Conservation (phyloP, 257 asterid genomes). For the Coffea eugenioides region DNA sequence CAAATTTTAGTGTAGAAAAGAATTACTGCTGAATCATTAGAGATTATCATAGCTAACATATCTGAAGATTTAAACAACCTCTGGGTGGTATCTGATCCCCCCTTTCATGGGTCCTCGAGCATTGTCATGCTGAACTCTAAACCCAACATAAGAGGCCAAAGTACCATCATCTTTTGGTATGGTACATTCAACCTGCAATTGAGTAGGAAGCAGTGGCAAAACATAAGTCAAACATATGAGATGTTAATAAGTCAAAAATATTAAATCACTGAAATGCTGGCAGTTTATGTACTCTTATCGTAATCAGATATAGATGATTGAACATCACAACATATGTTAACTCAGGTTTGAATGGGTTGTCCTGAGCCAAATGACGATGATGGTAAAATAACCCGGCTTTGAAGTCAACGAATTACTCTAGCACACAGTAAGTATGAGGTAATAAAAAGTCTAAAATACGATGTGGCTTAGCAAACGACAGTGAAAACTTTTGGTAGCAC, state of each 20-base stretch:
- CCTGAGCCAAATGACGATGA: background rate
- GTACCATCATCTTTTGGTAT: slow-evolving; percentile 93
- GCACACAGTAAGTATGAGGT: background rate
- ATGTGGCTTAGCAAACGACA: no score
- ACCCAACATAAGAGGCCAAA: slow-evolving; percentile 82
- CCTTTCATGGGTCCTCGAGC: slow-evolving; percentile 99
- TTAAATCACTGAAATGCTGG: background rate
- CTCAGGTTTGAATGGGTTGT: background rate
- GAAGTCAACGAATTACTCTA: background rate
- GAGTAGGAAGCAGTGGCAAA: background rate
- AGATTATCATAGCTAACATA: background rate
- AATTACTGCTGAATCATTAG: background rate
- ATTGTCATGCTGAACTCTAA: slow-evolving; percentile 90
- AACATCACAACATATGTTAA: background rate
- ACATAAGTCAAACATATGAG: background rate
- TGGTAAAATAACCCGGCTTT: background rate
- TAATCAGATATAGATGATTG: background rate
- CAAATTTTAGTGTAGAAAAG: background rate
- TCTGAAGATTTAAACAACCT: slow-evolving; percentile 39
- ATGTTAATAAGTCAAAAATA: background rate
- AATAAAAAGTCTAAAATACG: no score
- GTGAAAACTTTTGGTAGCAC: no score
- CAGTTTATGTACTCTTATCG: background rate
- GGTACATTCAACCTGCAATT: slow-evolving; percentile 84
- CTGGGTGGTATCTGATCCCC: slow-evolving; percentile 94